phyloP scores from a whole-genome alignment of 805 yeast genomes.

The Candida mattraensis region DNA sequence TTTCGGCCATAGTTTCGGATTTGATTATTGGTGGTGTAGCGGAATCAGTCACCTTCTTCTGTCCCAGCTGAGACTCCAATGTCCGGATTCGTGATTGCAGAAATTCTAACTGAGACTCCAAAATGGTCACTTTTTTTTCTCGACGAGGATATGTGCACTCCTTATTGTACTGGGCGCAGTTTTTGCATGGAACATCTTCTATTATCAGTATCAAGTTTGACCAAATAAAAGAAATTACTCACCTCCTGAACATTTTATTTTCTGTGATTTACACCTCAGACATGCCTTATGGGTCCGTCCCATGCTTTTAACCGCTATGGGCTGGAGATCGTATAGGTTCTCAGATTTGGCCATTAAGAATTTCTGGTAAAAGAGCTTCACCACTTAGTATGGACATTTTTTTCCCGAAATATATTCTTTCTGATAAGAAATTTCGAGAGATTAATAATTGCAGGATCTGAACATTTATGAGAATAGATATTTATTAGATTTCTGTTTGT shows the following conservation, averaged over 20 bases:
- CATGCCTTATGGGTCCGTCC: constrained; percentile 38
- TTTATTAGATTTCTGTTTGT: too few relatives aligned
- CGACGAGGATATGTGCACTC: constrained; percentile 18
- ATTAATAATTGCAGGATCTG: too few relatives aligned
- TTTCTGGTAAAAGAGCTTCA: neutral
- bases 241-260: constrained; percentile 47
- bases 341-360: neutral
- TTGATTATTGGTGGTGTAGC: too few relatives aligned
- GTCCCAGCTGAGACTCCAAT: too few relatives aligned
- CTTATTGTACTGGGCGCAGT: constrained; percentile 14
- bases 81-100: constrained; percentile 17
- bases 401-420: constrained; percentile 1
- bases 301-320: constrained; percentile 15
- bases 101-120: constrained; percentile 13
- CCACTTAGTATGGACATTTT: neutral
- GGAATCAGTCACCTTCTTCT: too few relatives aligned
- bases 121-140: constrained; percentile 22
- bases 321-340: constrained; percentile 8
- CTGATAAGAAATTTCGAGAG: too few relatives aligned
- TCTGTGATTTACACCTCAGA: constrained; percentile 45
- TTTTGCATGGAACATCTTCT: constrained; percentile 18
- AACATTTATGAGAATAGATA: too few relatives aligned
- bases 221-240: neutral
- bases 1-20: constrained; percentile 16
- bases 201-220: too few relatives aligned